Base-by-base conservation (phyloP, 1,139 yeast species). In the Kodamaea arcana region DNA sequence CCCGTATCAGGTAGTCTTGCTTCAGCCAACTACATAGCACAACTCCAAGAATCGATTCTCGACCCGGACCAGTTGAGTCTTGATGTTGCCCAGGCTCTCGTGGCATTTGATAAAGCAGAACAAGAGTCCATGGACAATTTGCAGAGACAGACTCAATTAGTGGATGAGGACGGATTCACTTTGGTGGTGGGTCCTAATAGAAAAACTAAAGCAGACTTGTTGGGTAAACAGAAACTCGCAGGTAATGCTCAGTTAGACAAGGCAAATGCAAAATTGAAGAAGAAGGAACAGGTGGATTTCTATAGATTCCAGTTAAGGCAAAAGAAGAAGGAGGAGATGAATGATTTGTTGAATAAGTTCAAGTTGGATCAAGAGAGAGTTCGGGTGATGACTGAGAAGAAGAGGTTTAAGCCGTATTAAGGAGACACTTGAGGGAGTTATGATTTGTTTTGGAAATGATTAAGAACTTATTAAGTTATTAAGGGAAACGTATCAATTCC, bases 261-360 rank as follows among this genome's bases (percentile, higher is more conserved):
- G 39, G 75, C 75, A 31, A 58, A 62, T 37, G 58, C 62, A 32
- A 82, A 80, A 58, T 66, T 73, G 61, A 80, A 83, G 59, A 80
- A 75, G 65, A 84, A 85, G 60, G 94, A 88, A 48, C 86, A 88
- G 67, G 75, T 75, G 46, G 97, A 94, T 61, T 92, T 94, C 69
- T 94, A 94, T 68, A 75, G 96, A 50, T 94, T 90, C 78, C 99
- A 94, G 65, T 76, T 92, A 49, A 80, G 98, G 60, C 95, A 94
- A 56, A 77, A 79, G 55, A 92, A 90, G 74, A 92, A 92, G 69
- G 79, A 76, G 45, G 96, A 90, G 58, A 87, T 92, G 86, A 86
- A 86, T 55, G 88, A 85, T 35, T 68, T 94, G 54, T 69, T 92
- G 52, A 69, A 65, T 42, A 85, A 88, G 58, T 94, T 88, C 64